Evolutionary conservation across 805 yeast genomes (phyloP), one percentile per base, ranked within the genome.

Genomic region (Starmerella vaccinii): DNA sequence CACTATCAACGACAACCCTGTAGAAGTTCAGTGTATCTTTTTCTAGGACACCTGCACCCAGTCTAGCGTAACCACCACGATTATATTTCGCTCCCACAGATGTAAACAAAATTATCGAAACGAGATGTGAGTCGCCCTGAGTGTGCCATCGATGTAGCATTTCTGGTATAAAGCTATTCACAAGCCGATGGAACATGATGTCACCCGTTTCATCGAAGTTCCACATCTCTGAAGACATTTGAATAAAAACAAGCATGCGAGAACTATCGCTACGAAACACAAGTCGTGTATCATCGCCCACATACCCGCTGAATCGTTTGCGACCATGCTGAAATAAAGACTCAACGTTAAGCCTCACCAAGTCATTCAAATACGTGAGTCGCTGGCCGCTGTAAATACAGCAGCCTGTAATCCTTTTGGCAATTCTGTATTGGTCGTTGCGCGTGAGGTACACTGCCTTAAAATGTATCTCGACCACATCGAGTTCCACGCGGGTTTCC

Each of bases 191-290:
- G 64, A 90, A 90, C 77, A 87, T 77, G 49, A 89, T 84, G 62
- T 90, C 97, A 1, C 98, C 98, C 57, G 84, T 84, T 61, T 89
- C 96, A 66, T 92, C 97, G 65, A 92, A 92, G 64, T 88, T 87
- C 94, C 97, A 92, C 97, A 92, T 92, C 61, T 92, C 99, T 35
- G 83, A 76, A 1, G 97, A 84, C 54, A 89, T 78, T 63, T 92
- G 98, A 46, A 92, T 80, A 55, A 92, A 71, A 46, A 89, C 84
- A 15, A 86, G 76, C 50, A 90, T 69, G 50, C 84, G 77, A 1
- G 97, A 94, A 37, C 95, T 82, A 60, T 90, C 97, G 1, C 97
- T 87, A 43, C 99, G 74, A 64, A 84, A 90, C 0, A 88, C 85
- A 26, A 92, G 69, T 57, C 81, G 82, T 3, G 98, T 89, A 24